Base-by-base conservation (phyloP, 257 asterid species). In the Solanum arcanum region DNA sequence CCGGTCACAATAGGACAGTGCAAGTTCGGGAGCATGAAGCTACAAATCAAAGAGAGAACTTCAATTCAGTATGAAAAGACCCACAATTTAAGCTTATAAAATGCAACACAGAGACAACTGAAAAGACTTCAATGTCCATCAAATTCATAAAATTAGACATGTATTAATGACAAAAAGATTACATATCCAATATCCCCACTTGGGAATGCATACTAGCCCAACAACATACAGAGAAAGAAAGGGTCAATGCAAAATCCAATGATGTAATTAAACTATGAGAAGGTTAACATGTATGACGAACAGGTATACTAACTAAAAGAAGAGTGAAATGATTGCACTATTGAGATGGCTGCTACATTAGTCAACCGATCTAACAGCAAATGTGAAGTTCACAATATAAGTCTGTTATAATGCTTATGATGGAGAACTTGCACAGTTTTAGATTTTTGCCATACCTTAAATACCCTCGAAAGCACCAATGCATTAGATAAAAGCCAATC, bases 21-120 rank as follows among this genome's bases (percentile, higher is more conserved):
- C 99, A 92, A 96, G 88, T 73, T 97, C 99, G 73, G 99, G 98
- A 93, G 95, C 95, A 91, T 93, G 93, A 89, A 97, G 95, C 99
- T 95, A 77, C 41, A 90, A 64, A 70, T 39, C 87, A 78, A 85
- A 89, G 68, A 52, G 59, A 87, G 37, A 44, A 66, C 84, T 46
- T 88, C 64, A 81, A 69, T 47, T 81, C 33, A 49, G 44, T 81
- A 29, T 78, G 44, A 49, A 31, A 81, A 81, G 29, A 47, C 69
- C 68, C 85, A 29, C 69, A 47, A 81, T 49, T 81, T 64, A 81
- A 81, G 69, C 69, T 80, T 69, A 46, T 47, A 81, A 81, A 76
- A 81, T 80, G 60, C 66, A 80, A 47, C 85, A 16, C 69, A 81
- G 44, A 80, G 68, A 80, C 85, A 18, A 80, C 85, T 49, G 85